Evolutionary conservation across 2,329 filamentous ascomycete species (phyloP).

Genomic region (Aureobasidium leucospermi): DNA sequence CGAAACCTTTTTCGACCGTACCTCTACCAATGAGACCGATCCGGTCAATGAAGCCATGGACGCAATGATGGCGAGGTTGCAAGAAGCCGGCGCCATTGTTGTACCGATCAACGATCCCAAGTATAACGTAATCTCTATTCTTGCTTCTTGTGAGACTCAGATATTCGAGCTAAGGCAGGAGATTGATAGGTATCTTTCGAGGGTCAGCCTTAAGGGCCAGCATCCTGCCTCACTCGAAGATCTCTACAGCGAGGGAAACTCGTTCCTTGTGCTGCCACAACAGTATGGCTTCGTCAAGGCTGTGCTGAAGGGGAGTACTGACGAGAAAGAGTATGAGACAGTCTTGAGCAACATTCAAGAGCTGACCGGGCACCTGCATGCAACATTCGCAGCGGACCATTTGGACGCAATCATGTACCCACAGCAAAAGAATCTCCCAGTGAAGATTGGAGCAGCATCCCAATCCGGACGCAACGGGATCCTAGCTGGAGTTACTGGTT

Average conservation of each 20-base stretch:
- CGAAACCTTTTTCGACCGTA: conserved; percentile 53
- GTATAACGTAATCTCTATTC: conserved; percentile 48
- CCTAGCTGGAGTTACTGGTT: conserved; percentile 47
- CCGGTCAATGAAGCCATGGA: conserved; percentile 51
- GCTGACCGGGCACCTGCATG: conserved; percentile 44
- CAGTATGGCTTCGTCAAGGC: conserved; percentile 51
- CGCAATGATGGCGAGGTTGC: conserved; percentile 39
- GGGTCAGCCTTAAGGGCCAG: conserved; percentile 33
- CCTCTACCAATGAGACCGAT: conserved; percentile 44
- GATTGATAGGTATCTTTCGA: conserved; percentile 50
- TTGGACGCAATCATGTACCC: conserved; percentile 58
- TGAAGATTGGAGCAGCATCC: conserved; percentile 48
- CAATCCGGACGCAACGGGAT: conserved; percentile 56
- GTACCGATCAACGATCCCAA: conserved; percentile 42
- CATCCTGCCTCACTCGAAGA: conserved; percentile 42
- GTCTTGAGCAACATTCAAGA: conserved; percentile 43
- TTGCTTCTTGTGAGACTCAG: conserved; percentile 49
- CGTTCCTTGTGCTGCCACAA: conserved; percentile 54
- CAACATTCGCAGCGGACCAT: conserved; percentile 41
- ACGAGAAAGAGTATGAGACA: conserved; percentile 43
- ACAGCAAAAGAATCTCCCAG: conserved; percentile 57
- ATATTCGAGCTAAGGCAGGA: conserved; percentile 51
- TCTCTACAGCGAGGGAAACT: conserved; percentile 38
- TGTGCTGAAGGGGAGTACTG: conserved; percentile 45
- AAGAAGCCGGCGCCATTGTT: conserved; percentile 41